Conservation (phyloP, 176 grass and related monocot genomes). For the Tuctoria greenei region DNA sequence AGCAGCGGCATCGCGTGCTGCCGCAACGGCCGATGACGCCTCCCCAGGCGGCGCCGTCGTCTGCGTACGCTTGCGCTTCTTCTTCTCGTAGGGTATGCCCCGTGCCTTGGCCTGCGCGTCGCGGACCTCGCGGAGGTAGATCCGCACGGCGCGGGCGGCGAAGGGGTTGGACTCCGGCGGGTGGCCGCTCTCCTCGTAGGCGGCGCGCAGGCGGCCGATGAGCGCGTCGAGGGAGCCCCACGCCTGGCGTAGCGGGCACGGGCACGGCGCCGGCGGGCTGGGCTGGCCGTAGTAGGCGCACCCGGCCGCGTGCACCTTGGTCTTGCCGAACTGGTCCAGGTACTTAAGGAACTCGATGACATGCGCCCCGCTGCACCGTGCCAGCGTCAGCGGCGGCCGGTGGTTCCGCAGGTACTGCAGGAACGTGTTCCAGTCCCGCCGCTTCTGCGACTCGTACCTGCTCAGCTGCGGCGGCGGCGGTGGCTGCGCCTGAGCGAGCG, state of each 20-base stretch:
- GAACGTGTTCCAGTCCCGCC: constrained; percentile 99
- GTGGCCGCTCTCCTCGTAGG: constrained; percentile 91
- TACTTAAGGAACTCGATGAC: constrained; percentile 98
- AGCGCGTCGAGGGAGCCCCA: constrained; percentile 97
- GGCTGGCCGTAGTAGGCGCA: constrained; percentile 90
- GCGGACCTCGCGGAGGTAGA: constrained; percentile 96
- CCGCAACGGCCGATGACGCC: constrained; percentile 10
- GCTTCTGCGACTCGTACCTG: constrained; percentile 97
- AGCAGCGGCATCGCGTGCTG: constrained; percentile 14
- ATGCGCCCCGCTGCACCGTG: constrained; percentile 93
- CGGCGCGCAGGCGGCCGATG: constrained; percentile 88
- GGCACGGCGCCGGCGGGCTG: constrained; percentile 76
- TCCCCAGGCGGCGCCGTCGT: not conserved
- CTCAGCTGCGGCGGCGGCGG: constrained; percentile 63
- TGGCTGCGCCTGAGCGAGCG: constrained; percentile 29
- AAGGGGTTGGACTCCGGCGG: constrained; percentile 88
- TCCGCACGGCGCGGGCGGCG: constrained; percentile 85
- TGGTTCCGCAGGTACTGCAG: constrained; percentile 98
- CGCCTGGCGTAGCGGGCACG: constrained; percentile 85
- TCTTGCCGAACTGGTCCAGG: constrained; percentile 99
- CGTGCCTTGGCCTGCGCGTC: constrained; percentile 90
- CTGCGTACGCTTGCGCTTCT: constrained; percentile 78
- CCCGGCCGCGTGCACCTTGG: constrained; percentile 73
- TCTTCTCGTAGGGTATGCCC: constrained; percentile 96
- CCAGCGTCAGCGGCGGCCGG: constrained; percentile 84